These are phyloP conservation scores for Globisporangium megalacanthum DNA, from an alignment of 352 stramenopile species.

Conservation along the genomic window DNA sequence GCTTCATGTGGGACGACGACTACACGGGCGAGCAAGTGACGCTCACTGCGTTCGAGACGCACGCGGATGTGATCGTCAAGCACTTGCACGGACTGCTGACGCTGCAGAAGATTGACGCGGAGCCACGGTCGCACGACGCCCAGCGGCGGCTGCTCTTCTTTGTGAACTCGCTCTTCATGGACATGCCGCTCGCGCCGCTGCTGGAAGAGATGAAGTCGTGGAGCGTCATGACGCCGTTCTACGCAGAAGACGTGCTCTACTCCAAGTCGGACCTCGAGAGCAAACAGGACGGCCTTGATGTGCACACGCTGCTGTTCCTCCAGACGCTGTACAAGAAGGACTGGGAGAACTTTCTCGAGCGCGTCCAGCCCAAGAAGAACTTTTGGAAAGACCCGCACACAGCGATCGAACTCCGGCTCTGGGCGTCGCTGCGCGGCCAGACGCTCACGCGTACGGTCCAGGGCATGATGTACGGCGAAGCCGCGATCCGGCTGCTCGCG, in stretches of 20 bases:
- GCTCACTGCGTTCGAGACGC: slow-evolving; percentile 75
- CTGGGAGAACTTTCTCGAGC: slow-evolving; percentile 98
- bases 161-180: slow-evolving; percentile 99
- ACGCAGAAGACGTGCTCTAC: slow-evolving; percentile 97
- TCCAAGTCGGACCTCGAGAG: slow-evolving; percentile 95
- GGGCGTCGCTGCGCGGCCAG: slow-evolving; percentile 97
- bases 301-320: slow-evolving; percentile 85
- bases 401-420: slow-evolving; percentile 91
- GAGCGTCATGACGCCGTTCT: slow-evolving; percentile 99
- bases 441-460: slow-evolving; percentile 96
- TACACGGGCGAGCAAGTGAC: slow-evolving; percentile 96
- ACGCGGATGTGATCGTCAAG: slow-evolving; percentile 71
- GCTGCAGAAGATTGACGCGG: slow-evolving; percentile 95
- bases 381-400: slow-evolving; percentile 85
- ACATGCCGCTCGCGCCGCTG: slow-evolving; percentile 96
- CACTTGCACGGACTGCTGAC: slow-evolving; percentile 94
- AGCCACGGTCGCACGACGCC: slow-evolving; percentile 96
- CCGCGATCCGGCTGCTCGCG: slow-evolving; percentile 94
- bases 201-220: slow-evolving; percentile 98
- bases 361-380: slow-evolving; percentile 92
- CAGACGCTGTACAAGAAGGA: slow-evolving; percentile 98
- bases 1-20: slow-evolving; percentile 98
- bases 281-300: slow-evolving; percentile 91
- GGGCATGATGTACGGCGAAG: slow-evolving; percentile 99
- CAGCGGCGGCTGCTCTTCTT: slow-evolving; percentile 96